phyloP scores from a whole-genome alignment of 352 stramenopile species.

The Pythium brassicae region DNA sequence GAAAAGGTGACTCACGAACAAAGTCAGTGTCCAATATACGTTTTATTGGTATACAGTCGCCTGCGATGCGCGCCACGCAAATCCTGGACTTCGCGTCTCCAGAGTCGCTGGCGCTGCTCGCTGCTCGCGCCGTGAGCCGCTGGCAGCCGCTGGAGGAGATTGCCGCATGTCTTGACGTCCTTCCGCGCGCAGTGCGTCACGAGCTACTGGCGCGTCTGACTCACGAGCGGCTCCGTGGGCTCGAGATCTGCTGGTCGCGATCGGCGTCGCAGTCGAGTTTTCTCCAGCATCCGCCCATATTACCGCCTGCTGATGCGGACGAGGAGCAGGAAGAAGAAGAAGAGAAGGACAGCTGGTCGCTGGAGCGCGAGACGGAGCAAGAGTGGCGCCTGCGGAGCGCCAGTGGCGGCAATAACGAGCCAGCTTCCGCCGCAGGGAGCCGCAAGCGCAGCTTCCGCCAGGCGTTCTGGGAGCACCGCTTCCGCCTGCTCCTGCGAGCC shows the following conservation, averaged over 20 bases:
- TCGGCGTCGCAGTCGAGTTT: too few relatives aligned
- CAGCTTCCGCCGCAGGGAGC: constrained; percentile 1
- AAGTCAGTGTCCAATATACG: too few relatives aligned
- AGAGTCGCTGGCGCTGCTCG: constrained; percentile 24
- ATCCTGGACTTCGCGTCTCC: too few relatives aligned
- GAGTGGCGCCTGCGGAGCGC: constrained; percentile 10
- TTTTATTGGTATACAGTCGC: too few relatives aligned
- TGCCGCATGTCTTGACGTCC: constrained; percentile 33
- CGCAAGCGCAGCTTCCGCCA: constrained; percentile 33
- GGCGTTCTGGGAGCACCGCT: constrained; percentile 59
- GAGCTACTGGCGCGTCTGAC: constrained; percentile 38
- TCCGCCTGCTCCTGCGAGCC: constrained; percentile 38
- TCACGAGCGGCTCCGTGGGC: constrained; percentile 36
- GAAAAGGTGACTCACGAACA: too few relatives aligned
- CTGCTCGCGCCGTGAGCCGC: constrained; percentile 24
- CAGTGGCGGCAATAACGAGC: not conserved
- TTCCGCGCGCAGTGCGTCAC: constrained; percentile 32
- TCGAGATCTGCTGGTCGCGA: constrained; percentile 29
- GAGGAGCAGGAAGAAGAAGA: not conserved
- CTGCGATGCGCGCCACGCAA: too few relatives aligned
- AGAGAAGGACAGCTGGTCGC: constrained; percentile 12
- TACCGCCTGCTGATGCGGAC: too few relatives aligned
- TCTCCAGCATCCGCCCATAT: too few relatives aligned
- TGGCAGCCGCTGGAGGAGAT: constrained; percentile 30
- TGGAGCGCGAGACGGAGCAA: constrained; percentile 15